phyloP scores from a whole-genome alignment of 768 basidiomycete species.

The Suillus clintonianus region DNA sequence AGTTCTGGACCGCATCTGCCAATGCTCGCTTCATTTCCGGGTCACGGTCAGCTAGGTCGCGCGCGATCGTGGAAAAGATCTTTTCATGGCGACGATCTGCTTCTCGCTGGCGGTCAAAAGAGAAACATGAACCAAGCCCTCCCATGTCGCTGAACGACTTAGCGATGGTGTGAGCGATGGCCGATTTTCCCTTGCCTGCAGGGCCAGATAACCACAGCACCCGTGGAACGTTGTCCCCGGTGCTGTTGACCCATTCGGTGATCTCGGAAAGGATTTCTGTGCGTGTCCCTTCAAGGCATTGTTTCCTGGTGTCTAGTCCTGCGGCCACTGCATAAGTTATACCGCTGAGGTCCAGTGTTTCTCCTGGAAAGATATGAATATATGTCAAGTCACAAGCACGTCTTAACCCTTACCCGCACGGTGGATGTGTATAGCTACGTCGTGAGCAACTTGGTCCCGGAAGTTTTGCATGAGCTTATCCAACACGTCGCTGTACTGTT shows the following conservation, averaged over 20 bases:
- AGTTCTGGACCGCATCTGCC: not conserved
- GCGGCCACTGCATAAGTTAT: not conserved
- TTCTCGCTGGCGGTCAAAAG: conserved; percentile 4
- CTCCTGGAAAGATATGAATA: not conserved
- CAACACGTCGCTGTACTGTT: not conserved
- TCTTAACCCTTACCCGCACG: not conserved
- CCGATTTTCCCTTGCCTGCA: conserved; percentile 29
- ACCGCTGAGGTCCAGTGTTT: not conserved
- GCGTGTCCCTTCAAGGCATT: conserved; percentile 25
- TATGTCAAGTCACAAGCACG: not conserved
- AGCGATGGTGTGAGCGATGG: conserved; percentile 8
- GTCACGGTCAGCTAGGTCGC: conserved; percentile 12
- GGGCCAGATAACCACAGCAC: conserved; percentile 24
- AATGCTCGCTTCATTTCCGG: not conserved
- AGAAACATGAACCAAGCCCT: conserved; percentile 12
- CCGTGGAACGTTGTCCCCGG: conserved; percentile 1
- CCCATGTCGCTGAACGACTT: conserved; percentile 10
- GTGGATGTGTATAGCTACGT: not conserved
- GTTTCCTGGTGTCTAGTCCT: conserved; percentile 6
- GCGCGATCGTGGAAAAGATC: conserved; percentile 20
- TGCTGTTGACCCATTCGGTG: conserved; percentile 21
- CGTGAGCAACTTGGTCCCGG: not conserved
- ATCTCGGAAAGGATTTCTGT: conserved; percentile 25
- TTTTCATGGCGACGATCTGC: conserved; percentile 6
- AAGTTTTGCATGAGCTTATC: not conserved